A percentile compares a stretch with the other conserved stretches of the same genome.
These are phyloP conservation scores for Termitomyces sp. DNA, from an alignment of 768 basidiomycete genomes.

Conservation along the genomic window DNA sequence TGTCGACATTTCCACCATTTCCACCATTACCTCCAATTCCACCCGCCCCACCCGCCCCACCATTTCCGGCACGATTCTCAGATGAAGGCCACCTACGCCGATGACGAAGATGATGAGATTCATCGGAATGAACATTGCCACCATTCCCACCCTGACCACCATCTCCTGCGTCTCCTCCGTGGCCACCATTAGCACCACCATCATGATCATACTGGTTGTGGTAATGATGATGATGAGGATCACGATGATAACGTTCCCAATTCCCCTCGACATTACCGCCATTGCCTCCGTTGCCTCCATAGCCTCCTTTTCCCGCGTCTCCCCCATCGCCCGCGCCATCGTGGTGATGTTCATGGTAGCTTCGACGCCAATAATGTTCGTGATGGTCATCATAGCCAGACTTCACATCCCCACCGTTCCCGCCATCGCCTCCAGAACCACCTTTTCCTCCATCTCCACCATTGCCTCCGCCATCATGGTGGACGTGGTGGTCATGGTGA, in stretches of 20 bases:
- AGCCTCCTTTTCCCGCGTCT: no score
- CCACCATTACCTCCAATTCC: slow-evolving; percentile 2
- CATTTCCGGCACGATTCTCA: neutral
- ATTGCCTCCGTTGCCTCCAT: no score
- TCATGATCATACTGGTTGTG: neutral
- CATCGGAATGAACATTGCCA: neutral
- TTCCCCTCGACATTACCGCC: no score
- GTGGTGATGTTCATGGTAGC: no score
- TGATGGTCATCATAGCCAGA: no score
- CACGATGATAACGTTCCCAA: no score
- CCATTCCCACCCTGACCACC: slow-evolving; percentile 3
- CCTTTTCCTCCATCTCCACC: neutral
- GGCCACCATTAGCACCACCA: neutral
- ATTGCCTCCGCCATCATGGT: neutral
- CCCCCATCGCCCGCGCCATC: no score
- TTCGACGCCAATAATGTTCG: no score
- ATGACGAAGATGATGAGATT: neutral
- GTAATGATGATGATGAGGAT: neutral
- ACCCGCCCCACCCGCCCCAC: neutral
- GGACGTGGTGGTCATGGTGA: neutral
- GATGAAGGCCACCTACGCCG: neutral
- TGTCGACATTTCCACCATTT: slow-evolving; percentile 2
- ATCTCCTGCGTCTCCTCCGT: slow-evolving; percentile 1
- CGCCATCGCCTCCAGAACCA: no score
- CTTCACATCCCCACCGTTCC: no score